Base-by-base conservation (phyloP, 2,329 filamentous ascomycete genomes). In the Basipetospora sp. region DNA sequence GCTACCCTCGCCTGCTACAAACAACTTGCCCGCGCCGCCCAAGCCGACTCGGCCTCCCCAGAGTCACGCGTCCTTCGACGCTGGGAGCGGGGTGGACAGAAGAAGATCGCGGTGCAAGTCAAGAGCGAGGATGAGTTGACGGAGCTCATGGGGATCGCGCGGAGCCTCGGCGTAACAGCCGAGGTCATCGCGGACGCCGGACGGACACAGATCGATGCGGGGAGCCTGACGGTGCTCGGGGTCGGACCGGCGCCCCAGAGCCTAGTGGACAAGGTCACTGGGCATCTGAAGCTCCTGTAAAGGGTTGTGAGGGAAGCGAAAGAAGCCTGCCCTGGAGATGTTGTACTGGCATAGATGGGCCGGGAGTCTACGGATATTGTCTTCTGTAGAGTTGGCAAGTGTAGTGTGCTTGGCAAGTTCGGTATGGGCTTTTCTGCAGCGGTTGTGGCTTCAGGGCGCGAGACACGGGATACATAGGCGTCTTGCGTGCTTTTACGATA, bases 1-100 rank as follows among this genome's bases (percentile, higher is more conserved):
- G 90, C 90, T n/a, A 94, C 88, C 3, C 77, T 98, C 40, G 87
- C 88, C 39, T 96, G 88, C 71, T 98, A 94, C 75, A 96, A 94
- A 64, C 65, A 77, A 42, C 75, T 92, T 45, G 60, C 74, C 40
- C 60, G 64, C 31, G 58, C 63, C 39, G 63, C 73, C n/a, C 57
- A 64, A 3, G 57, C 62, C 37, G 61, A 67, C 37, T 60, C 70
- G 29, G 57, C 63, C 27, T 66, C 67, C 17, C 57, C 71, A 11
- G 64, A 69, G 33, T 71, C 75, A 40, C 64, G 64, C 31, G 63
- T 93, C 37, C 72, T 98, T 34, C 69, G 70, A 46, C 78, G 80
- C 46, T 98, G 90, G 90, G 90, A 98, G 61, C 67, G 65, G 36
- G 62, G 69, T 39, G 90, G 90, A 10, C 87, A 94, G 63, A 81